Conservation (phyloP, 306 rosid genomes). For the Cyamopsis tetragonoloba region DNA sequence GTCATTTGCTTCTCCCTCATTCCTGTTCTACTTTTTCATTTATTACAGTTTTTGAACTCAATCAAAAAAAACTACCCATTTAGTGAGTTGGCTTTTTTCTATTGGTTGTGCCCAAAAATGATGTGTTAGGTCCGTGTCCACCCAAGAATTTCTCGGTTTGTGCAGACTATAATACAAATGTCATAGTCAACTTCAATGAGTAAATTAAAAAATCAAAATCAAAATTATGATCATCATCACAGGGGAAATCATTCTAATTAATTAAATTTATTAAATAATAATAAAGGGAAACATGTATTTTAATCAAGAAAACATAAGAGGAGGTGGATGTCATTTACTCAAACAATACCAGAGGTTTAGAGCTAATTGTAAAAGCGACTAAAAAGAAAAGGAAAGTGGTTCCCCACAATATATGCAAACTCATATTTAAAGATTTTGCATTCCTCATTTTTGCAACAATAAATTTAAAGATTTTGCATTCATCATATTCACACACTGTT, state of each 20-base stretch:
- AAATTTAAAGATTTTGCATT: neutral
- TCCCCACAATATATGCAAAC: neutral
- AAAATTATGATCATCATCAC: conserved; percentile 9
- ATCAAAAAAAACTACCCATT: too few relatives aligned
- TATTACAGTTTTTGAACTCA: too few relatives aligned
- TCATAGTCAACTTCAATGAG: neutral
- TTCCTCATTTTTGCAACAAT: too few relatives aligned
- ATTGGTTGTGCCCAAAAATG: too few relatives aligned
- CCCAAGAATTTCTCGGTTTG: too few relatives aligned
- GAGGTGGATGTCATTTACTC: neutral
- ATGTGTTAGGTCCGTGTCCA: too few relatives aligned
- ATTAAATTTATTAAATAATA: conserved; percentile 2
- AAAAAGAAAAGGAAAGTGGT: neutral
- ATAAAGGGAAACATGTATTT: neutral
- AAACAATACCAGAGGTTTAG: neutral
- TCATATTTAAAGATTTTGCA: neutral
- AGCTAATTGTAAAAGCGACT: neutral
- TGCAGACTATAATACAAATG: neutral
- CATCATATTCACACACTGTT: neutral
- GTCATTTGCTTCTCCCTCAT: too few relatives aligned
- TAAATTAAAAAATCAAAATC: too few relatives aligned
- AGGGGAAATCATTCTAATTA: neutral
- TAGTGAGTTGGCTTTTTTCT: too few relatives aligned
- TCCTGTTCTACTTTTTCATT: too few relatives aligned
- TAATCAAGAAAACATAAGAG: neutral